phyloP scores from a whole-genome alignment of 1,284 basidiomycete species.

The Ustilago loliicola region DNA sequence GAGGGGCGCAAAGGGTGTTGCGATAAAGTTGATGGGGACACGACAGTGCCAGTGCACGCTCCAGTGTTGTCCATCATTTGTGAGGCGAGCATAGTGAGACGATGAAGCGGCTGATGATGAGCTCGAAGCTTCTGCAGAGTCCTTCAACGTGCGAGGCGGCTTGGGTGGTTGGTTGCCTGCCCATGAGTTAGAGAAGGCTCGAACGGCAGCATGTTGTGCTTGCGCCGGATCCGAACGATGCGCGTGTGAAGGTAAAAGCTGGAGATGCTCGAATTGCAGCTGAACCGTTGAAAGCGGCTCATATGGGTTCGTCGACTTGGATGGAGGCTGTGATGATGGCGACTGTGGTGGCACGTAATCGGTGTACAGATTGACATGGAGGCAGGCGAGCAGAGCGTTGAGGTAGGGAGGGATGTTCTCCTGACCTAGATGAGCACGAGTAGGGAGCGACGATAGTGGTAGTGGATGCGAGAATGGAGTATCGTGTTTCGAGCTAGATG shows the following conservation, averaged over 20 bases:
- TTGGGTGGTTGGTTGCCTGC: conserved; percentile 39
- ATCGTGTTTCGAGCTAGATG: conserved; percentile 6
- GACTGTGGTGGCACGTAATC: conserved; percentile 41
- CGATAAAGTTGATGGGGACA: conserved; percentile 46
- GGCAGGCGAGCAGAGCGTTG: conserved; percentile 33
- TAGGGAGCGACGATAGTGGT: conserved; percentile 13
- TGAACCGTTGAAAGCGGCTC: conserved; percentile 41
- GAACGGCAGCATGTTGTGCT: conserved; percentile 28
- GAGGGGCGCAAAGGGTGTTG: conserved; percentile 41
- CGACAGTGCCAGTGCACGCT: conserved; percentile 39
- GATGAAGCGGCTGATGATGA: not conserved
- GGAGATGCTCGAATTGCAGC: conserved; percentile 23
- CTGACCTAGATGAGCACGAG: conserved; percentile 9
- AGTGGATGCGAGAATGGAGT: not conserved
- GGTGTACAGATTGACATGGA: conserved; percentile 40
- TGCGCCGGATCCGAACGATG: conserved; percentile 19
- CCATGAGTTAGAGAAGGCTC: conserved; percentile 46
- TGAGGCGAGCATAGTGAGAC: conserved; percentile 29
- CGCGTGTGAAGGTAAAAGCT: conserved; percentile 34
- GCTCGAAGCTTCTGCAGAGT: conserved; percentile 7
- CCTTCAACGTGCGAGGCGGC: conserved; percentile 35
- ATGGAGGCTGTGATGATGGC: not conserved
- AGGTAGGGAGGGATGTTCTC: conserved; percentile 32
- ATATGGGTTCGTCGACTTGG: conserved; percentile 38
- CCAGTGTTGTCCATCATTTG: conserved; percentile 31